These are phyloP conservation scores for Linum usitatissimum DNA, from an alignment of 345 rosid species.

Conservation along the genomic window DNA sequence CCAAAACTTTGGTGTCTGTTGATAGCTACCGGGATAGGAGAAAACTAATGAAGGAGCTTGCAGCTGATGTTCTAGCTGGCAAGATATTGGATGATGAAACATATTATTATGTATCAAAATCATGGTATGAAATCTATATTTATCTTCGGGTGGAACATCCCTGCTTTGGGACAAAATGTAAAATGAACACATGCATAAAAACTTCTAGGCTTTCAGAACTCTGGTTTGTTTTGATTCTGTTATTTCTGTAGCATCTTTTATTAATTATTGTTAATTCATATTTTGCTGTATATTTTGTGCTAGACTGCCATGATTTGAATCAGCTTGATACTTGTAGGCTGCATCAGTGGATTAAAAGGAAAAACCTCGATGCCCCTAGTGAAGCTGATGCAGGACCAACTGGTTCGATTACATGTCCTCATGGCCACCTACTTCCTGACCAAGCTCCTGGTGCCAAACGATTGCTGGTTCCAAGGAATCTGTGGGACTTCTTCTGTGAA, in stretches of 20 bases:
- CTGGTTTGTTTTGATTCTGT: background rate
- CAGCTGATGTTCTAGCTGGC: conserved; percentile 47
- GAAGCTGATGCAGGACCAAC: conserved; percentile 93
- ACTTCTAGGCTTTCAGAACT: too few relatives aligned
- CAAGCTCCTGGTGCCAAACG: conserved; percentile 87
- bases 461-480: conserved; percentile 63
- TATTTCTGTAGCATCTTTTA: conserved; percentile 2
- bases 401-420: conserved; percentile 57
- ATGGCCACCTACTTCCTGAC: conserved; percentile 78
- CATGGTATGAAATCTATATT: conserved; percentile 48
- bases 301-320: conserved; percentile 7
- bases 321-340: conserved; percentile 42
- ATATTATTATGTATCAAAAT: conserved; percentile 54
- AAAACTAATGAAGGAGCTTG: conserved; percentile 62
- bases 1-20: conserved; percentile 52
- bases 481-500: conserved; percentile 79
- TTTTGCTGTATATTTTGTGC: background rate
- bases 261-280: background rate
- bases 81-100: conserved; percentile 65
- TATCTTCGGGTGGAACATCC: background rate
- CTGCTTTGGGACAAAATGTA: background rate
- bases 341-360: conserved; percentile 92
- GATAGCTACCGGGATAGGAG: conserved; percentile 92
- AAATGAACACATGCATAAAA: too few relatives aligned
- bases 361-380: conserved; percentile 77